Base-by-base conservation (phyloP, 192 early-diverging fungal genomes). In the Coemansia brasiliensis region DNA sequence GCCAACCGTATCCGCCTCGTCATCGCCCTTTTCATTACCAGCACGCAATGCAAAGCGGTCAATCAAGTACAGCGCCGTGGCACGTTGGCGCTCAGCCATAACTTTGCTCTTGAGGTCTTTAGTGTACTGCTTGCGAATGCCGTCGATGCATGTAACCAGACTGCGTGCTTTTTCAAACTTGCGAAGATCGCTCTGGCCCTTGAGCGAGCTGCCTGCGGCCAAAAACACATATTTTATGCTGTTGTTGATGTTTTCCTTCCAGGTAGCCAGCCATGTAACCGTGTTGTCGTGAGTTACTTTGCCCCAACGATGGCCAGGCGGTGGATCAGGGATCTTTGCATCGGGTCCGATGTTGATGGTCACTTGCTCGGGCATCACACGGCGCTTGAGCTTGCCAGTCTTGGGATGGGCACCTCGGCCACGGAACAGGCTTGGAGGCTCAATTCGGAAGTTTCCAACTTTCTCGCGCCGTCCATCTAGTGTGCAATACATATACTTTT, bases 191-290 rank as follows among this genome's bases (percentile, higher is more conserved):
- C 93, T 95, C 71, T 93, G 88, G 35, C 94, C 96, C 66, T 98
- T 98, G 55, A 94, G 80, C n/a, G 92, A 89, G 57, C 91, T 93
- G 25, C 82, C 89, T 3, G 95, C 94, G 3, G 92, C 94, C 66
- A 98, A 83, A 60, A 94, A 94, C 21, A 98, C 92, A 70, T 98
- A 98, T 67, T 98, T 98, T 61, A 83, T 88, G 54, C 81, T 84
- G 21, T 85, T 87, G 72, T 98, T 97, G 50, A 98, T 91, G 72
- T 98, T 98, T 61, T 98, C 96, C 66, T 94, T 97, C 96, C 96
- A 98, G 32, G 83, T 95, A 1, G 96, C 96, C 35, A 98, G 78
- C 96, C 96, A 98, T 15, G 91, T 94, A 37, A 94, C 94, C 2
- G 84, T 92, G 65, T 91, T 88, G 59, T 98, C 94, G 59, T 97